Conservation (phyloP, 2,329 filamentous ascomycete species). For the Curvularia eragrostidis region DNA sequence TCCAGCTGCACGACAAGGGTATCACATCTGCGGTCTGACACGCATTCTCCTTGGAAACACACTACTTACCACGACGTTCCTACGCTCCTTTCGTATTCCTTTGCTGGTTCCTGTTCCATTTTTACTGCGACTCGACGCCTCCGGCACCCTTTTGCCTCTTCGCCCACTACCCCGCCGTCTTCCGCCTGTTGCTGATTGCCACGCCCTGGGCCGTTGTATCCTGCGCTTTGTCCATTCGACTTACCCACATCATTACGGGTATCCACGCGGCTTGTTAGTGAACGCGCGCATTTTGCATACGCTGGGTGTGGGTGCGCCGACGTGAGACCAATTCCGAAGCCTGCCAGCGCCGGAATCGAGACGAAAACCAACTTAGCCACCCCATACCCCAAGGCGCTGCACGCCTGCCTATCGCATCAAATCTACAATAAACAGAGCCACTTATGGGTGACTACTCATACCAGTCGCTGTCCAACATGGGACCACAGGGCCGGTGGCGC, state of each 20-base stretch:
- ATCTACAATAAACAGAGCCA: slow-evolving; percentile 5
- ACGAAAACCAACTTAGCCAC: neutral
- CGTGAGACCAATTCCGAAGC: neutral
- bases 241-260: neutral
- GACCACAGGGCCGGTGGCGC: slow-evolving; percentile 46
- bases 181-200: neutral
- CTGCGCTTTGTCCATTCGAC: neutral
- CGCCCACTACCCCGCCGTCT: neutral
- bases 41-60: slow-evolving; percentile 7
- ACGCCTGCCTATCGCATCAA: neutral
- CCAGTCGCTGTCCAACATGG: slow-evolving; percentile 41
- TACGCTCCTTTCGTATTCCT: slow-evolving; percentile 4
- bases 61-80: slow-evolving; percentile 1
- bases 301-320: neutral
- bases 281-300: neutral
- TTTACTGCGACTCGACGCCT: neutral
- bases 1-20: neutral
- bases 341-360: neutral
- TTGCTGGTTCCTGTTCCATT: neutral
- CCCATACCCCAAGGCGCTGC: neutral
- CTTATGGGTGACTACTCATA: slow-evolving; percentile 39
- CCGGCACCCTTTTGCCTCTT: neutral
- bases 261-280: neutral
- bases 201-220: neutral
- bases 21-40: neutral